phyloP scores from a whole-genome alignment of 306 rosid species.

The Clitoria ternatea region DNA sequence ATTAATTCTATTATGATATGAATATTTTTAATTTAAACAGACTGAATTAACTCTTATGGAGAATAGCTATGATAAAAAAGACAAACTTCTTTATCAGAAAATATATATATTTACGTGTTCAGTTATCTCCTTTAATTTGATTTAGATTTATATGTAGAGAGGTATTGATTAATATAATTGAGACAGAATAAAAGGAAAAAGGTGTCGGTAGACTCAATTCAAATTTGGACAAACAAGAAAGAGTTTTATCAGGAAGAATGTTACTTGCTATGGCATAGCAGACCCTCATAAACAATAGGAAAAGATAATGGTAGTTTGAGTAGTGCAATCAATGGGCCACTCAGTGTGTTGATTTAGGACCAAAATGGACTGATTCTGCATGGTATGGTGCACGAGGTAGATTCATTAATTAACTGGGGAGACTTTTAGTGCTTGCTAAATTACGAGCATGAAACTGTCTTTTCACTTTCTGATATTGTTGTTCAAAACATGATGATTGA shows the following conservation, averaged over 20 bases:
- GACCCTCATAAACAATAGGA: neutral
- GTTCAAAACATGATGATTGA: slow-evolving; percentile 46
- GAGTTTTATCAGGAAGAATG: neutral
- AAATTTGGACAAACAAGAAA: slow-evolving; percentile 13
- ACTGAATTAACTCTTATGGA: too few relatives aligned
- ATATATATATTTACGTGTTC: too few relatives aligned
- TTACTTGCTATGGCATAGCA: neutral
- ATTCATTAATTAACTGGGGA: neutral
- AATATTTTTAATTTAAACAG: too few relatives aligned
- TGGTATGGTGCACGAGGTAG: slow-evolving; percentile 19
- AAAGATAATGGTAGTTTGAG: neutral
- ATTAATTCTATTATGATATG: too few relatives aligned
- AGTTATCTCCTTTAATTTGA: neutral
- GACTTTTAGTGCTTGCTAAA: slow-evolving; percentile 23
- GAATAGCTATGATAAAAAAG: too few relatives aligned
- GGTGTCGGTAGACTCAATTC: neutral
- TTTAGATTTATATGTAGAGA: neutral
- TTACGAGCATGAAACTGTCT: slow-evolving; percentile 34
- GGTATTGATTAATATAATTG: neutral
- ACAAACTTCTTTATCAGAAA: too few relatives aligned
- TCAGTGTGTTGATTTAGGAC: neutral
- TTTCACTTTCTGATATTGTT: slow-evolving; percentile 34
- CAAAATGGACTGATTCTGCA: slow-evolving; percentile 13
- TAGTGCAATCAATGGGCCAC: slow-evolving; percentile 1
- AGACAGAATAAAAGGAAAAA: neutral